Conservation (phyloP, 345 rosid genomes). For the Brassica rapa region DNA sequence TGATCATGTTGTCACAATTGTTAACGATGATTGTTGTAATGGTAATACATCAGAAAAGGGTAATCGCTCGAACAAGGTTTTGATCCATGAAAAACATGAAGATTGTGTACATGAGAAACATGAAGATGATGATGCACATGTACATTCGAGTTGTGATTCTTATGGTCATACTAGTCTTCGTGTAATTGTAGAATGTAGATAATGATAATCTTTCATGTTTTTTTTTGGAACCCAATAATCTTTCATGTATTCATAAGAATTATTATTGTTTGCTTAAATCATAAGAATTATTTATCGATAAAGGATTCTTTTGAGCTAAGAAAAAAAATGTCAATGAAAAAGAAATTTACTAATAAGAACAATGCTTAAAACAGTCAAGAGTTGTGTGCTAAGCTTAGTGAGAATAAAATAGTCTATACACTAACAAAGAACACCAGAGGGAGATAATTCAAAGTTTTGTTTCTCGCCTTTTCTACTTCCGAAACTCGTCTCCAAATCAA, state of each 20-base stretch:
- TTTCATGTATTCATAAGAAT: background rate
- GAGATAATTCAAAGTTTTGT: background rate
- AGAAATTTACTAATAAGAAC: background rate
- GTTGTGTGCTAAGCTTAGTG: background rate
- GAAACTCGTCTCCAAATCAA: too few species aligned
- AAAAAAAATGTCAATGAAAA: background rate
- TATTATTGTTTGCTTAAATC: background rate
- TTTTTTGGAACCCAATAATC: too few species aligned
- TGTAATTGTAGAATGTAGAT: constrained; percentile 28
- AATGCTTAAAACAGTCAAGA: background rate
- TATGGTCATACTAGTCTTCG: constrained; percentile 13
- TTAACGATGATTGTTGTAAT: constrained; percentile 16
- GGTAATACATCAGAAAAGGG: constrained; percentile 6
- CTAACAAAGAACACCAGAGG: background rate
- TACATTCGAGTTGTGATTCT: constrained; percentile 3
- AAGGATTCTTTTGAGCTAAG: background rate
- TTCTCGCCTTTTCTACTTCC: too few species aligned
- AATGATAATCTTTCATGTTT: background rate
- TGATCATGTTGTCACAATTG: constrained; percentile 28
- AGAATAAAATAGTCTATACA: background rate
- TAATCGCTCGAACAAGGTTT: background rate
- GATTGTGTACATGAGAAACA: constrained; percentile 11
- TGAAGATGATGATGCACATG: constrained; percentile 2
- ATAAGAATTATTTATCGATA: background rate
- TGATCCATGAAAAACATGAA: constrained; percentile 19